Evolutionary conservation across 1,284 basidiomycete genomes (phyloP), one percentile per base, ranked within the genome.

Genomic region (Leccinum huronense): DNA sequence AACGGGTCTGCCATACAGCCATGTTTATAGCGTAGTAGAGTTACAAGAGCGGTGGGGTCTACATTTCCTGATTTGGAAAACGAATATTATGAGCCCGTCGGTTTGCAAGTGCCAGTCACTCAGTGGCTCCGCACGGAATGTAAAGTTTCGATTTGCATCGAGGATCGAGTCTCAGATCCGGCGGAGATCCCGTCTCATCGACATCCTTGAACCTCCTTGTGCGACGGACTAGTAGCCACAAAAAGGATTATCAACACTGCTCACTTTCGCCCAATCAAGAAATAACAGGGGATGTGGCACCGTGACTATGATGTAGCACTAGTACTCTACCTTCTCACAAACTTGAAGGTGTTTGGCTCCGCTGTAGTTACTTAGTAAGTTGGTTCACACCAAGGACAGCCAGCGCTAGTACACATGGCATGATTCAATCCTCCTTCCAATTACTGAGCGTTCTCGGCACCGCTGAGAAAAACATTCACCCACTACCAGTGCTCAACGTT

Each of bases 131-230:
- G 58, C 61, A 63, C 58, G 63, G 70, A 62, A 64, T 34, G 59
- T 60, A 66, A 62, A 38, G 36, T 36, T 56, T 23, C 64, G 70
- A 72, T 72, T 70, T 70, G 70, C 70, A 36, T 63, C 53, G 57
- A 57, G 70, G 69, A 70, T 72, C 60, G 63, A 48, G 75, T 75
- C 71, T 75, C 58, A 73, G 73, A 72, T 75, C 55, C 14, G 27
- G 45, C 71, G 71, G 71, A 65, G 65, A 76, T 51, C 10, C 31
- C 31, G 62, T 31, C 6, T 31, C 40, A 58, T 30, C 13, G 55
- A 30, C 54, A 19, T 30, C 13, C 42, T 23, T 23, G 23, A 23
- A 23, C 23, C 23, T 23, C 23, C 23, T 66, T 64, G 57, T 8
- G 19, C 16, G n/a, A 57, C 70, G 70, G 62, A 60, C 68, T 23